A percentile compares a stretch with the other conserved stretches of the same genome.
Evolutionary conservation across 352 stramenopile genomes (phyloP).

Genomic region (Phytophthora litchii): DNA sequence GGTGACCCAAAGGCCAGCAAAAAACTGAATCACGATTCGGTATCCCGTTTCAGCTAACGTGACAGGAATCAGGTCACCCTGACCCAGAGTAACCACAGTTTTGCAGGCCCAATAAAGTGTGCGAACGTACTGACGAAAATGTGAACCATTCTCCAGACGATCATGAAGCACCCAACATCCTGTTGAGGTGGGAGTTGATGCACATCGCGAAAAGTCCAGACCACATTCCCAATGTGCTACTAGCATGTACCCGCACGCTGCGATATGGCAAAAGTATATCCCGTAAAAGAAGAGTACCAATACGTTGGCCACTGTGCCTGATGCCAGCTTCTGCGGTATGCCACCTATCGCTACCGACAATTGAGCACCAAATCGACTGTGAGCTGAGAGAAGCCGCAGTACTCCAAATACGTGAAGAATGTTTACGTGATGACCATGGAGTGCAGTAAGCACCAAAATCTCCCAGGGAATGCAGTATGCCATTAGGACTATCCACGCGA

Average conservation of each 20-base stretch:
- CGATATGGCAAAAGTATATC: conserved; percentile 63
- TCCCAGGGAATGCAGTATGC: conserved; percentile 55
- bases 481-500: conserved; percentile 19
- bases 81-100: conserved; percentile 69
- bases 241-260: conserved; percentile 66
- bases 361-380: conserved; percentile 15
- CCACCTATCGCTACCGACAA: conserved; percentile 21
- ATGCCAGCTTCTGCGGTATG: conserved; percentile 26
- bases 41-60: conserved; percentile 63
- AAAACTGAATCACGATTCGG: conserved; percentile 64
- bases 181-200: conserved; percentile 14
- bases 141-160: conserved; percentile 50
- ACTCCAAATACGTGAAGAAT: conserved; percentile 52
- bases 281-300: conserved; percentile 52
- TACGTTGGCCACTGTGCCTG: conserved; percentile 43
- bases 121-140: conserved; percentile 57
- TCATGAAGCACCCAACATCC: conserved; percentile 69
- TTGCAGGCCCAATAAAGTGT: conserved; percentile 78
- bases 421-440: conserved; percentile 40
- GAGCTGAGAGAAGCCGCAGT: conserved; percentile 25
- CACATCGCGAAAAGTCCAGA: conserved; percentile 42
- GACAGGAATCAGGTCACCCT: conserved; percentile 69
- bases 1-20: conserved; percentile 69
- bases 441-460: conserved; percentile 22
- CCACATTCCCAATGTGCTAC: conserved; percentile 55